Conservation (phyloP, 1,284 basidiomycete species). For the Rhodofomes roseus region DNA sequence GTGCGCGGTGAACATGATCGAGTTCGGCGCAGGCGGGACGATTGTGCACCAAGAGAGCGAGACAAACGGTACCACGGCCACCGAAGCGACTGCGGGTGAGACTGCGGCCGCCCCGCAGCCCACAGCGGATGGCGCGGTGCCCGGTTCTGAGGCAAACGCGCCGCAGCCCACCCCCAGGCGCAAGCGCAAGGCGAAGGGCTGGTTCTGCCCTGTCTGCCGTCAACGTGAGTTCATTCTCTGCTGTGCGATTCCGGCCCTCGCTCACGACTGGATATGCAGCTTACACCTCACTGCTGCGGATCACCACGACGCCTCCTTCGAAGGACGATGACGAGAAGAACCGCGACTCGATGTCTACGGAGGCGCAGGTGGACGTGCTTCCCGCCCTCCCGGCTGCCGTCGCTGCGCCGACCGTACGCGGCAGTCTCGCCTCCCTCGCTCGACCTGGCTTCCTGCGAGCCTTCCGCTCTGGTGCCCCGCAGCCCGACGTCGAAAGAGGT, state of each 20-base stretch:
- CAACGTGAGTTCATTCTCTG: conserved; percentile 57
- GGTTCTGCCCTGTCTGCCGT: conserved; percentile 92
- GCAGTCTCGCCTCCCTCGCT: conserved; percentile 28
- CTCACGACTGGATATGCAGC: conserved; percentile 39
- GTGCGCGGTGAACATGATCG: conserved; percentile 91
- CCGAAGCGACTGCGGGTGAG: conserved; percentile 13
- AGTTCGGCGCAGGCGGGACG: conserved; percentile 87
- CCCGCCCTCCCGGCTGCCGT: conserved; percentile 18
- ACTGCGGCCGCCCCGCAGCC: conserved; percentile 14
- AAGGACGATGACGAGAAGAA: conserved; percentile 36
- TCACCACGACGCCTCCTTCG: conserved; percentile 70
- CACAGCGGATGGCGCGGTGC: conserved; percentile 15
- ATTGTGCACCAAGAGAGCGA: conserved; percentile 60
- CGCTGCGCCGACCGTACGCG: conserved; percentile 22
- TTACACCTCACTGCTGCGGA: conserved; percentile 82
- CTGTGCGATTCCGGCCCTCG: background rate
- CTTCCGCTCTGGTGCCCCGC: conserved; percentile 23
- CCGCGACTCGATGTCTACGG: conserved; percentile 33
- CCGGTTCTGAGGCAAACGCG: conserved; percentile 10
- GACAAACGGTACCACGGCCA: conserved; percentile 14
- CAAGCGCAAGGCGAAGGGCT: conserved; percentile 89
- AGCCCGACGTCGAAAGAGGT: conserved; percentile 36
- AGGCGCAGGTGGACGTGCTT: conserved; percentile 22
- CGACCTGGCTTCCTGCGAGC: conserved; percentile 31
- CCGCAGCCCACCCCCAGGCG: conserved; percentile 38